Evolutionary conservation across 2,329 filamentous ascomycete species (phyloP).

Genomic region (Sporothrix sp.): DNA sequence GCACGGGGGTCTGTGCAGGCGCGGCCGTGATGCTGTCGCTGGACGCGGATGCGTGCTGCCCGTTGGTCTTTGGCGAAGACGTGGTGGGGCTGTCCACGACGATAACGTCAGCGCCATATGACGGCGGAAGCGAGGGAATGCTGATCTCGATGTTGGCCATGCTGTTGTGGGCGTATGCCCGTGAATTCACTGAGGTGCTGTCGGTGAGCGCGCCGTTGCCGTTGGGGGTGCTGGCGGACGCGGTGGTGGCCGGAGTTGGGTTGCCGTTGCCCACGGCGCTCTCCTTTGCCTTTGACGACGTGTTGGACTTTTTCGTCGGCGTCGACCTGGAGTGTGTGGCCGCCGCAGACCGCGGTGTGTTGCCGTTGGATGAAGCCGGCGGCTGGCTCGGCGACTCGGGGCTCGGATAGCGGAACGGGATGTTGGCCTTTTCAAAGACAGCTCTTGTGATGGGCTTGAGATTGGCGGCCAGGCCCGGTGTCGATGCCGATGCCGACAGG

Average conservation of each 20-base stretch:
- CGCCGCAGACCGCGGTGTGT: constrained; percentile 18
- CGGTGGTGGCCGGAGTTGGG: constrained; percentile 9
- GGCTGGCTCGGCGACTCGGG: constrained; percentile 24
- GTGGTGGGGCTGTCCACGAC: not conserved
- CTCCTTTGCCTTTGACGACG: constrained; percentile 10
- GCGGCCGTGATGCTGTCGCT: not conserved
- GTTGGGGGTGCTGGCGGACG: constrained; percentile 18
- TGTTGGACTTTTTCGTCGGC: constrained; percentile 22
- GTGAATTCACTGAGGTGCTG: constrained; percentile 18
- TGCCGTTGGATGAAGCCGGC: not conserved
- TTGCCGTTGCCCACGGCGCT: constrained; percentile 10
- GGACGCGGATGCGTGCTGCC: not conserved
- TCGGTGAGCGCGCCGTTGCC: constrained; percentile 17
- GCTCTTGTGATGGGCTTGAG: constrained; percentile 43
- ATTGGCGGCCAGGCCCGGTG: constrained; percentile 29
- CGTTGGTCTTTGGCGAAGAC: not conserved
- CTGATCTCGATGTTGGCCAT: constrained; percentile 37
- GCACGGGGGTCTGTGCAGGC: not conserved
- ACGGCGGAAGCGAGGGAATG: constrained; percentile 28
- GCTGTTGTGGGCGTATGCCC: constrained; percentile 26
- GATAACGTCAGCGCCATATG: not conserved
- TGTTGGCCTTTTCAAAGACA: constrained; percentile 35
- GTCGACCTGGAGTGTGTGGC: constrained; percentile 21
- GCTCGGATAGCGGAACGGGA: constrained; percentile 32
- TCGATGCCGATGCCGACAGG: constrained; percentile 22